Evolutionary conservation across 768 basidiomycete species (phyloP).

Genomic region (Tulasnella sp.): DNA sequence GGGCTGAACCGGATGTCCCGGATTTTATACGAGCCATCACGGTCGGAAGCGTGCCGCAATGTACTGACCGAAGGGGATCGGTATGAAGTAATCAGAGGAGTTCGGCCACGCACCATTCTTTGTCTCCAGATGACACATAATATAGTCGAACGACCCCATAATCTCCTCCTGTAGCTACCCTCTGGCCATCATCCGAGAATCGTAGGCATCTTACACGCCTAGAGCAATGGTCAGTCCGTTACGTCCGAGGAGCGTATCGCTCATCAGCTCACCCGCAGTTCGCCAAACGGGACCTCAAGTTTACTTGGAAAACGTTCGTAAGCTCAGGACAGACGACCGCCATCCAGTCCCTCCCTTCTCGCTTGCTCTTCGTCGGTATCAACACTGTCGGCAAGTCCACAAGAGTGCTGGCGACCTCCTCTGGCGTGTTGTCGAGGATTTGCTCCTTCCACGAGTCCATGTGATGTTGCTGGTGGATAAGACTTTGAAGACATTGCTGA

Average conservation of each 20-base stretch:
- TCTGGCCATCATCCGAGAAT: background rate
- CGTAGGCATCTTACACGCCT: background rate
- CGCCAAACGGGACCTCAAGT: background rate
- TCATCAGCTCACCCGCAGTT: background rate
- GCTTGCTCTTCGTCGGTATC: background rate
- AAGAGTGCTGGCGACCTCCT: background rate
- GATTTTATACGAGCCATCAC: background rate
- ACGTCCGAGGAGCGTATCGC: too few species aligned
- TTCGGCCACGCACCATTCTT: background rate
- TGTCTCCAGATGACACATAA: background rate
- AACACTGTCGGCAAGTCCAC: background rate
- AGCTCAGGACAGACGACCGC: background rate
- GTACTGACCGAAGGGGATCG: background rate
- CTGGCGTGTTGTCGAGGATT: background rate
- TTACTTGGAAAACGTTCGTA: background rate
- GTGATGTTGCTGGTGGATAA: background rate
- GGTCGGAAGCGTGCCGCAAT: background rate
- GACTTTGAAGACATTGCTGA: background rate
- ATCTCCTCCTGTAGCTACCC: background rate
- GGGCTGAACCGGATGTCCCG: background rate
- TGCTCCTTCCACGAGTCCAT: background rate
- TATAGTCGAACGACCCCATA: background rate
- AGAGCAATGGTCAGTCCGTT: background rate
- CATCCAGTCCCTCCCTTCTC: background rate
- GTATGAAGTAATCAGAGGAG: background rate